Conservation (phyloP, 2,329 filamentous ascomycete genomes). For the Fusarium coicis region DNA sequence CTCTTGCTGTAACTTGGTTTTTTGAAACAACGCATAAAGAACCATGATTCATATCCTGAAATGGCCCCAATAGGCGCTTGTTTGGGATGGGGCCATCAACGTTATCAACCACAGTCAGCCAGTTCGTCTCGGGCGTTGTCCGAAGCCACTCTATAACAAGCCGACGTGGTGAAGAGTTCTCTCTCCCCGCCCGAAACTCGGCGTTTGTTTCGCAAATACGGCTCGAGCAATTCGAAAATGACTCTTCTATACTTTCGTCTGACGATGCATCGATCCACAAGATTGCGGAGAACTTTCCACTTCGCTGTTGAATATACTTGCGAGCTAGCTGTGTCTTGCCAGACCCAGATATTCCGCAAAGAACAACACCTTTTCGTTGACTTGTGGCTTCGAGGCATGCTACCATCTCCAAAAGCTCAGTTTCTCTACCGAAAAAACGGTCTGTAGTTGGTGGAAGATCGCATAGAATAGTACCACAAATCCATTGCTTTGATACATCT, state of each 20-base stretch:
- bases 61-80: not conserved
- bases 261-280: not conserved
- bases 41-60: not conserved
- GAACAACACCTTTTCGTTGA: not conserved
- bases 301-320: not conserved
- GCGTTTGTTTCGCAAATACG: no score
- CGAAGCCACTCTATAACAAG: not conserved
- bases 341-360: not conserved
- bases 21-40: not conserved
- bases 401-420: not conserved
- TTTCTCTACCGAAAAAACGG: not conserved
- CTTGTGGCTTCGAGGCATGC: no score
- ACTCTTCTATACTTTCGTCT: not conserved
- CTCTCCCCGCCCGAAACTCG: not conserved
- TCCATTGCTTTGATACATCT: no score
- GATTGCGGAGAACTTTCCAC: not conserved
- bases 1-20: not conserved
- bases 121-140: not conserved
- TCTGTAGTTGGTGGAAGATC: not conserved
- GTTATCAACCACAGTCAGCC: not conserved
- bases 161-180: fast-evolving
- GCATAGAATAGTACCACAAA: not conserved
- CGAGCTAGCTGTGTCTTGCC: not conserved
- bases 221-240: not conserved
- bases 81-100: not conserved